Evolutionary conservation across 441 rosid genomes (phyloP), one percentile per base, ranked within the genome.

Genomic region (Theobroma grandiflorum): DNA sequence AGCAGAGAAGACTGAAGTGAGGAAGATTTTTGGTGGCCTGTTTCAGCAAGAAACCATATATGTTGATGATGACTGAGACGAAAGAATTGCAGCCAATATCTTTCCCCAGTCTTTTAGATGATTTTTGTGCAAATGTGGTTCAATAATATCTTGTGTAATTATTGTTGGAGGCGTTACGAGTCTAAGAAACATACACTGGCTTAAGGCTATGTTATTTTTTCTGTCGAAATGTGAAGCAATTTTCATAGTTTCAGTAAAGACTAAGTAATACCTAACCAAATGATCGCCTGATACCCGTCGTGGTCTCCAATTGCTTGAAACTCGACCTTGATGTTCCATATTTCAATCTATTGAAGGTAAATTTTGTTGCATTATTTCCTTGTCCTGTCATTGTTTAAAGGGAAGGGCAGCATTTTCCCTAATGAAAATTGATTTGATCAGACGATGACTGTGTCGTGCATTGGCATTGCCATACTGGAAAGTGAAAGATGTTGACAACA

Each of bases 11-110:
- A 66, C 77, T 49, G 97, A 96, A 71, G 91, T 90, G 78, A 91
- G 90, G 86, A 93, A 95, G 83, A 79, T 92, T 78, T 93, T 96
- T 45, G 98, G 99, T 16, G 98, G 98, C 49, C 82, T 95, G 79
- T 96, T 96, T 85, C 75, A 91, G 89, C 99, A 96, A 81, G 99
- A 96, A 87, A 96, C 99, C 43, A 86, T 94, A 67, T 93, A 91
- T 63, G 63, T 95, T 4, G 98, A 95, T n/a, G 98, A 96, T 38
- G 95, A 92, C 35, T 94, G 87, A 93, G 86, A 71, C 50, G 63
- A 43, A 76, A 12, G 38, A 14, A 38, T 74, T 40, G 50, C 18
- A 74, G 42, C 20, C 53, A 73, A 82, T 77, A 76, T 8, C 69
- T 81, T 45, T 4, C 74, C 37, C 37, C 15, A 0, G 58, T 20